phyloP scores from a whole-genome alignment of 306 rosid species.

The Spatholobus suberectus region DNA sequence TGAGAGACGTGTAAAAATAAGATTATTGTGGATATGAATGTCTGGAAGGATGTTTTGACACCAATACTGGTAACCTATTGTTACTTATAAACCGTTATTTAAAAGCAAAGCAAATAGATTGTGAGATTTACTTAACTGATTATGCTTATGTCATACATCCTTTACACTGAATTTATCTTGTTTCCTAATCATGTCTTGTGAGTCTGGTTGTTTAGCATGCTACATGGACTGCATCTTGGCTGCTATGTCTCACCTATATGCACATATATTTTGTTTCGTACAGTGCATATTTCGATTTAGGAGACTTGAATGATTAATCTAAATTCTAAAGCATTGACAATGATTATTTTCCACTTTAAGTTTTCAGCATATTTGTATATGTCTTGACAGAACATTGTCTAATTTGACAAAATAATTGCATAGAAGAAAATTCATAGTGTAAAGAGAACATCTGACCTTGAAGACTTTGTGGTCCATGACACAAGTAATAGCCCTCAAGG shows the following conservation, averaged over 20 bases:
- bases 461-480: background rate
- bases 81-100: background rate
- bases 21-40: conserved; percentile 7
- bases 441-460: background rate
- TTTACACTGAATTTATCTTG: background rate
- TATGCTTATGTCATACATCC: background rate
- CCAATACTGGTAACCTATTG: background rate
- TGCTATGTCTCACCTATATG: background rate
- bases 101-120: background rate
- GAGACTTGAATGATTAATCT: background rate
- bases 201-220: conserved; percentile 9
- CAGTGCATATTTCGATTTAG: background rate
- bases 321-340: background rate
- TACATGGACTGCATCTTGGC: background rate
- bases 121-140: background rate
- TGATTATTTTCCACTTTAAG: background rate
- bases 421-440: background rate
- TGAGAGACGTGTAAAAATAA: background rate
- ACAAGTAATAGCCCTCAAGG: background rate
- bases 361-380: background rate
- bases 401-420: background rate
- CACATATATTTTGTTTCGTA: background rate
- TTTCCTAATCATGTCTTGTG: background rate
- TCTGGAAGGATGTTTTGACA: conserved; percentile 5
- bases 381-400: background rate